These are phyloP conservation scores for Saccharomyces cerevisiae DNA, from an alignment of 805 yeast species.

Conservation along the genomic window DNA sequence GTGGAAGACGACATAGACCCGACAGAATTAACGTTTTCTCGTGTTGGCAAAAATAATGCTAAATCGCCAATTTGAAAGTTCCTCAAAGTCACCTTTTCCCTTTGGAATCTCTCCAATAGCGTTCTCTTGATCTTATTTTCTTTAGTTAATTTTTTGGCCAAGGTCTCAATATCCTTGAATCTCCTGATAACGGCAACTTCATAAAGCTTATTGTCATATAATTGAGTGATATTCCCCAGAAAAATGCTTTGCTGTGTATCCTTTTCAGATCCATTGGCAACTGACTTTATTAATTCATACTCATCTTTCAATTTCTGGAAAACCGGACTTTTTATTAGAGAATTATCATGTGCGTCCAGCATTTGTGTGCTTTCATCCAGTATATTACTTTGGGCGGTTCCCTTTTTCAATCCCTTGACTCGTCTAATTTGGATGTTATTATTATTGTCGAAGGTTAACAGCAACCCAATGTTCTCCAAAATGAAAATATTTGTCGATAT, in stretches of 20 bases:
- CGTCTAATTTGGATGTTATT: conserved; percentile 49
- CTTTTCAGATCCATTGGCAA: not conserved
- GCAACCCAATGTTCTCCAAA: conserved; percentile 69
- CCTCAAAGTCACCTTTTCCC: conserved; percentile 53
- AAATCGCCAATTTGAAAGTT: conserved; percentile 67
- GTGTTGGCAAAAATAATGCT: conserved; percentile 78
- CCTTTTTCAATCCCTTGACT: conserved; percentile 67
- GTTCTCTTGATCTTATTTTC: conserved; percentile 33
- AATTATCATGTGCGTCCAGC: conserved; percentile 31
- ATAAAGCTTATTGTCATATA: conserved; percentile 25
- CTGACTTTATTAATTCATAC: conserved; percentile 9
- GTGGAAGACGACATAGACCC: conserved; percentile 10
- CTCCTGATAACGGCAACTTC: conserved; percentile 53
- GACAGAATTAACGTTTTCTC: conserved; percentile 26
- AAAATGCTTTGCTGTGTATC: conserved; percentile 3
- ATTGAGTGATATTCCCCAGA: conserved; percentile 14
- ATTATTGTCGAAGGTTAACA: conserved; percentile 30
- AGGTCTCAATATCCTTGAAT: conserved; percentile 79
- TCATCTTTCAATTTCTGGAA: conserved; percentile 20
- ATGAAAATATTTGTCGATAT: conserved; percentile 46
- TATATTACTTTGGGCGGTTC: conserved; percentile 29
- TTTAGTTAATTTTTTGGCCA: conserved; percentile 77
- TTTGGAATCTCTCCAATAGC: conserved; percentile 22
- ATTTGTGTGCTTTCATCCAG: conserved; percentile 29
- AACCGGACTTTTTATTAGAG: conserved; percentile 41